Percentiles rank a stretch among this genome's conserved stretches.
Evolutionary conservation across 228 moss, liverwort and hornwort species (phyloP).

Genomic region (Sphagnum magellanicum): DNA sequence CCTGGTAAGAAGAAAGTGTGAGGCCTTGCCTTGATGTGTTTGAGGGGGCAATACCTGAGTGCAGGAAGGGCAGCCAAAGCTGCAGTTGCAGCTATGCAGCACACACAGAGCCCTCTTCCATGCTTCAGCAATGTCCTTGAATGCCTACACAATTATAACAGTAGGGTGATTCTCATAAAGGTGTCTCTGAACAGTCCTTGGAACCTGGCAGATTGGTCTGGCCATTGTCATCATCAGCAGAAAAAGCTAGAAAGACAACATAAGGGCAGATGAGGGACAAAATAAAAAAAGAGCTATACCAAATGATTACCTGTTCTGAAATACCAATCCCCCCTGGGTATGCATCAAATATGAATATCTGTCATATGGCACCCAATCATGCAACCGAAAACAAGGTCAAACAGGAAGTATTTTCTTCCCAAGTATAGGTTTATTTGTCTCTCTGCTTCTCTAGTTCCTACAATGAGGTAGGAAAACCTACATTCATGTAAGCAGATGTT

Average conservation of each 20-base stretch:
- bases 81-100: conserved; percentile 35
- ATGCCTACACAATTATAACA: conserved; percentile 25
- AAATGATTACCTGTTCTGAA: conserved; percentile 34
- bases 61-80: conserved; percentile 49
- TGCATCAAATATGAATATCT: conserved; percentile 64
- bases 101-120: conserved; percentile 45
- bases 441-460: not conserved
- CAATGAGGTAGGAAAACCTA: not conserved
- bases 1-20: not conserved
- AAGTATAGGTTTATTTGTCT: not conserved
- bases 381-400: not conserved
- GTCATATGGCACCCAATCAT: conserved; percentile 3
- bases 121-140: conserved; percentile 27
- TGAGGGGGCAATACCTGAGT: conserved; percentile 22
- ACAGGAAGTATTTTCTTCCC: not conserved
- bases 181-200: not conserved
- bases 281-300: not conserved
- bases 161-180: not conserved
- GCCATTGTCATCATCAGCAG: not conserved
- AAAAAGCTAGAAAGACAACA: not conserved
- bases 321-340: conserved; percentile 57
- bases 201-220: not conserved
- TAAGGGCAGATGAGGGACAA: not conserved
- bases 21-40: not conserved
- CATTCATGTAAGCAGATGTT: not conserved